Percentiles rank a stretch among this genome's conserved stretches.
These are phyloP conservation scores for Stemphylium lycopersici DNA, from an alignment of 2,329 filamentous ascomycete genomes.

Conservation along the genomic window DNA sequence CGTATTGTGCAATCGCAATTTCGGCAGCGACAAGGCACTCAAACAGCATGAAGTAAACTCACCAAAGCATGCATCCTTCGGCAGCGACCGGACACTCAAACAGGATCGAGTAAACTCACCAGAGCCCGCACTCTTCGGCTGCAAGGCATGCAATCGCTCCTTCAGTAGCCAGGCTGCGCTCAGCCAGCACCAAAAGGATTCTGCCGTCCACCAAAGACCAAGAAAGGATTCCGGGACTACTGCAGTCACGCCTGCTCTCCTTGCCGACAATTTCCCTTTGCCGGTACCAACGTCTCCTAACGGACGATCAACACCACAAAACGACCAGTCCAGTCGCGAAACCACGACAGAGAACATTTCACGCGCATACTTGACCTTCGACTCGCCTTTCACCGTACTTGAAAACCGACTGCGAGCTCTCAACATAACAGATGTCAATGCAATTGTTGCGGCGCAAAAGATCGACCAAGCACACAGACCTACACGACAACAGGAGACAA, in stretches of 20 bases:
- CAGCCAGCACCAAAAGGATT: slow-evolving; percentile 7
- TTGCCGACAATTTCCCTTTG: not conserved
- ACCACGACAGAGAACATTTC: not conserved
- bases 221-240: not conserved
- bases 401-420: not conserved
- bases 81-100: no score
- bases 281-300: not conserved
- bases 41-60: no score
- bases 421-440: not conserved
- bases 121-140: not conserved
- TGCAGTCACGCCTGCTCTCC: not conserved
- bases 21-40: no score
- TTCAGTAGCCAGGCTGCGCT: slow-evolving; percentile 6
- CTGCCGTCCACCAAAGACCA: slow-evolving; percentile 1
- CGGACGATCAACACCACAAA: not conserved
- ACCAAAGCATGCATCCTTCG: not conserved
- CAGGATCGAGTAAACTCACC: no score
- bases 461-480: not conserved
- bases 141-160: slow-evolving; percentile 6
- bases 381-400: not conserved
- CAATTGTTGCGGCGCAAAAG: not conserved
- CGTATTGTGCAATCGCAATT: not conserved
- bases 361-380: not conserved
- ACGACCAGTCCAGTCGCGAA: not conserved
- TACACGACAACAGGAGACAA: not conserved